Conservation (phyloP, 331 rosid species). For the Arachis monticola region DNA sequence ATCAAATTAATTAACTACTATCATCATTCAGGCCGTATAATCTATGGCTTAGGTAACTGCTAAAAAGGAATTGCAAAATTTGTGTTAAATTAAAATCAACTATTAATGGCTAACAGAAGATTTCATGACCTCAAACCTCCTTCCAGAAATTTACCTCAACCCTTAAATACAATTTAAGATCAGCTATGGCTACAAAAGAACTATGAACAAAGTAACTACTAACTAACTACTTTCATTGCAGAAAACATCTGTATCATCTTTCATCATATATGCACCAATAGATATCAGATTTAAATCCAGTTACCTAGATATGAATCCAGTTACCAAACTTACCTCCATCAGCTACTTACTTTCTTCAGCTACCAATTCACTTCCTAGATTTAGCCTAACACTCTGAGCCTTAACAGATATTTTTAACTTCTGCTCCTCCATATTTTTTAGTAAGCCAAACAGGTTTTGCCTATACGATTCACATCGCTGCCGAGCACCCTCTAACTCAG, state of each 20-base stretch:
- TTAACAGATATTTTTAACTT: slow-evolving; percentile 48
- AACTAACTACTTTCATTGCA: not conserved
- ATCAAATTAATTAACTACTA: not conserved
- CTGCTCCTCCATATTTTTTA: slow-evolving; percentile 56
- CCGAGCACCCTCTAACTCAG: slow-evolving; percentile 44
- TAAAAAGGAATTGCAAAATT: not conserved
- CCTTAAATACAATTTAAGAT: slow-evolving; percentile 10
- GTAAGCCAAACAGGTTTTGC: slow-evolving; percentile 41
- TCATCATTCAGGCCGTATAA: not conserved
- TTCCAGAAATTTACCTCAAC: not conserved
- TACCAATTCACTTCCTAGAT: slow-evolving; percentile 27
- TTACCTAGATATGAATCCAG: not conserved
- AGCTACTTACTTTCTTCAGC: not conserved
- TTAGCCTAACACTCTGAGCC: slow-evolving; percentile 50
- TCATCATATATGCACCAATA: slow-evolving; percentile 1
- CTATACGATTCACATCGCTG: slow-evolving; percentile 50
- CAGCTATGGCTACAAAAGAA: slow-evolving; percentile 7
- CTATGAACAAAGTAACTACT: not conserved
- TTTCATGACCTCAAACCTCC: not conserved
- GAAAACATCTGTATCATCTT: not conserved
- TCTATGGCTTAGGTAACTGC: not conserved
- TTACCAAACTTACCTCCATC: not conserved
- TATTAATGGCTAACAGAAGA: not conserved
- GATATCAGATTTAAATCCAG: not conserved
- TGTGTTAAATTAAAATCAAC: not conserved